phyloP scores from a whole-genome alignment of 371 early-diverging fungal genomes.

The Mucor indicus region DNA sequence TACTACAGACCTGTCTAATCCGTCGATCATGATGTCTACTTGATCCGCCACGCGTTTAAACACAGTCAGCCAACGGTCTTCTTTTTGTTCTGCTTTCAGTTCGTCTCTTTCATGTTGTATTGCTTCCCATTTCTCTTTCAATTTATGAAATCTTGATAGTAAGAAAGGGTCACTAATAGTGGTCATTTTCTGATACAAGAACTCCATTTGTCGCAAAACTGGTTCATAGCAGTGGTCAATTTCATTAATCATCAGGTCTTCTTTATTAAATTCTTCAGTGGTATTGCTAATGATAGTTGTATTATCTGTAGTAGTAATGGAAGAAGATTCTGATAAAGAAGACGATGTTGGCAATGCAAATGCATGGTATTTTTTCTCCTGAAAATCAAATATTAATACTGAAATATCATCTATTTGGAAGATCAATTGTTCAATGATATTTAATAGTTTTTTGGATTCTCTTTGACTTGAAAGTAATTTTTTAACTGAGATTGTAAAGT shows the following conservation, averaged over 20 bases:
- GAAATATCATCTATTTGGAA: conserved; percentile 40
- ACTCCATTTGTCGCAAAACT: conserved; percentile 47
- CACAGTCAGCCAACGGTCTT: conserved; percentile 62
- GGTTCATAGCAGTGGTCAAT: conserved; percentile 55
- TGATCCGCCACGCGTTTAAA: conserved; percentile 60
- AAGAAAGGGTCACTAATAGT: conserved; percentile 25
- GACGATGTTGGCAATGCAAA: conserved; percentile 18
- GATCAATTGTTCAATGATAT: conserved; percentile 26
- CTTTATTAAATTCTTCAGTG: too few relatives aligned
- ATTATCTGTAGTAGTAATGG: neutral
- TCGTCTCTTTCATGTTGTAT: conserved; percentile 46
- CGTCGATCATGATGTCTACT: conserved; percentile 62
- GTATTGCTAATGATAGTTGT: too few relatives aligned
- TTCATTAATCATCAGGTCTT: conserved; percentile 27
- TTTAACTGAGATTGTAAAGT: conserved; percentile 37
- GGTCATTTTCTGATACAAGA: conserved; percentile 45
- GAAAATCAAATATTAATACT: conserved; percentile 39
- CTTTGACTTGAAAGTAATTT: conserved; percentile 21
- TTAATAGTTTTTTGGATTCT: conserved; percentile 18
- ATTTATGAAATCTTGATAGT: conserved; percentile 33
- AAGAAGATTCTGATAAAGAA: conserved; percentile 5
- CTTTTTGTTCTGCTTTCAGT: conserved; percentile 57
- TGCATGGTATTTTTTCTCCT: conserved; percentile 33
- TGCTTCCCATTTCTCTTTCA: conserved; percentile 44
- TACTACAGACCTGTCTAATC: conserved; percentile 49